phyloP scores from a whole-genome alignment of 2,329 filamentous ascomycete genomes.

The Fusarium solani-melongenae region DNA sequence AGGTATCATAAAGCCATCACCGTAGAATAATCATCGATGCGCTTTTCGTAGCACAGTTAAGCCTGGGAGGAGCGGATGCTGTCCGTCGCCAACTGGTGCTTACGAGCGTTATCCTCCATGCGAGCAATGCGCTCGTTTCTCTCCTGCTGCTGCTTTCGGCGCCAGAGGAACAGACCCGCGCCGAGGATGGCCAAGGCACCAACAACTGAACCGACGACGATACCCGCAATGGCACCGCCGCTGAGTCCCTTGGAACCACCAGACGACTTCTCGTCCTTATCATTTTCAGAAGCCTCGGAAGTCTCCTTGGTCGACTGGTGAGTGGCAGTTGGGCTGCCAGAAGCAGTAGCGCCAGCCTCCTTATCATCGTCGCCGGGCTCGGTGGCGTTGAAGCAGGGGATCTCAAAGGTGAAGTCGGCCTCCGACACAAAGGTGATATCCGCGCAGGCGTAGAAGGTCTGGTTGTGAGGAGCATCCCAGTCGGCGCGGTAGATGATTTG shows the following conservation, averaged over 20 bases:
- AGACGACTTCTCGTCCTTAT: background rate
- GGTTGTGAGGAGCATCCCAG: slow-evolving; percentile 54
- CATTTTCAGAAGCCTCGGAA: slow-evolving; percentile 13
- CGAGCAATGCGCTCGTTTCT: slow-evolving; percentile 27
- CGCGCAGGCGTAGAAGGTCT: slow-evolving; percentile 62
- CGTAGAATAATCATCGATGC: background rate
- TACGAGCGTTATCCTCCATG: slow-evolving; percentile 29
- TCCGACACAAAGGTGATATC: slow-evolving; percentile 58
- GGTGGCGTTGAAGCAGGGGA: slow-evolving; percentile 60
- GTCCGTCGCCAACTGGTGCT: slow-evolving; percentile 26
- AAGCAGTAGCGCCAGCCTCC: slow-evolving; percentile 20
- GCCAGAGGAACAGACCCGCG: slow-evolving; percentile 66
- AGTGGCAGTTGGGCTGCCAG: slow-evolving; percentile 23
- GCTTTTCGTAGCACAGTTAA: background rate
- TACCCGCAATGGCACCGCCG: slow-evolving; percentile 78
- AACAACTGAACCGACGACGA: slow-evolving; percentile 75
- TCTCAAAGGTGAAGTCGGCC: slow-evolving; percentile 45
- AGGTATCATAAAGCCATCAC: background rate
- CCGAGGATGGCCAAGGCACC: slow-evolving; percentile 71
- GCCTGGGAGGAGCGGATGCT: background rate
- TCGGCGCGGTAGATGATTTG: slow-evolving; percentile 60
- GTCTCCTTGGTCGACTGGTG: background rate
- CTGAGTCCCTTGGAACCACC: slow-evolving; percentile 71
- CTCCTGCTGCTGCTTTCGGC: slow-evolving; percentile 40
- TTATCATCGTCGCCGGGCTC: slow-evolving; percentile 42